Evolutionary conservation across 2,329 filamentous ascomycete species (phyloP).

Genomic region (Pyricularia pennisetigena): DNA sequence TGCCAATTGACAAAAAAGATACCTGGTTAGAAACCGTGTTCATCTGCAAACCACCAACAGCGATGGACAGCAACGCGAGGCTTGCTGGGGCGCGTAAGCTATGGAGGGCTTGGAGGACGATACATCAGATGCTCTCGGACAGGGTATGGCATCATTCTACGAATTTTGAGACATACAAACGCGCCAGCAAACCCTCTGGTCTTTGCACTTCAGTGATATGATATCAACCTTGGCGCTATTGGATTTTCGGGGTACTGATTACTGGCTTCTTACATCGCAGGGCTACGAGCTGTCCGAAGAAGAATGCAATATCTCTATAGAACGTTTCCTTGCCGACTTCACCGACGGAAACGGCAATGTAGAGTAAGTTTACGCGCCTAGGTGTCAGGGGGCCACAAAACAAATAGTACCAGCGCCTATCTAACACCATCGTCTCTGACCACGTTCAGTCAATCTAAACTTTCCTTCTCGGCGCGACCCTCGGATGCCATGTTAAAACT

Average conservation of each 20-base stretch:
- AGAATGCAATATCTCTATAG: slow-evolving; percentile 77
- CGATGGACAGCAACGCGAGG: slow-evolving; percentile 20
- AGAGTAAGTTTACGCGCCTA: slow-evolving; percentile 45
- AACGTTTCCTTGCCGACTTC: slow-evolving; percentile 69
- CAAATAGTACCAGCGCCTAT: neutral
- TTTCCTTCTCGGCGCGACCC: slow-evolving; percentile 83
- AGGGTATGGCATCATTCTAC: slow-evolving; percentile 50
- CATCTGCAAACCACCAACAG: slow-evolving; percentile 16
- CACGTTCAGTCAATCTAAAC: slow-evolving; percentile 58
- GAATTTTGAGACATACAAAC: neutral
- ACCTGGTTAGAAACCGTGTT: slow-evolving; percentile 5
- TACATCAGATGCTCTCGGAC: slow-evolving; percentile 91
- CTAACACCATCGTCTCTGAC: slow-evolving; percentile 1
- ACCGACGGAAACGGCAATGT: slow-evolving; percentile 62
- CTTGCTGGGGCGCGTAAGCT: slow-evolving; percentile 54
- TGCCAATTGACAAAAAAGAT: neutral
- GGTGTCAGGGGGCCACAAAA: neutral
- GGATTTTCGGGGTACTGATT: neutral
- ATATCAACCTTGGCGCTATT: neutral
- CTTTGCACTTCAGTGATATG: neutral
- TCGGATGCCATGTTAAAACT: slow-evolving; percentile 76
- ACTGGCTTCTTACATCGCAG: slow-evolving; percentile 32
- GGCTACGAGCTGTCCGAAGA: slow-evolving; percentile 88
- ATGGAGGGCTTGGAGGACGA: slow-evolving; percentile 90
- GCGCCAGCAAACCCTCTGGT: neutral